Base-by-base conservation (phyloP, 139 green algal species). In the Deuterostichococcus epilithicus region DNA sequence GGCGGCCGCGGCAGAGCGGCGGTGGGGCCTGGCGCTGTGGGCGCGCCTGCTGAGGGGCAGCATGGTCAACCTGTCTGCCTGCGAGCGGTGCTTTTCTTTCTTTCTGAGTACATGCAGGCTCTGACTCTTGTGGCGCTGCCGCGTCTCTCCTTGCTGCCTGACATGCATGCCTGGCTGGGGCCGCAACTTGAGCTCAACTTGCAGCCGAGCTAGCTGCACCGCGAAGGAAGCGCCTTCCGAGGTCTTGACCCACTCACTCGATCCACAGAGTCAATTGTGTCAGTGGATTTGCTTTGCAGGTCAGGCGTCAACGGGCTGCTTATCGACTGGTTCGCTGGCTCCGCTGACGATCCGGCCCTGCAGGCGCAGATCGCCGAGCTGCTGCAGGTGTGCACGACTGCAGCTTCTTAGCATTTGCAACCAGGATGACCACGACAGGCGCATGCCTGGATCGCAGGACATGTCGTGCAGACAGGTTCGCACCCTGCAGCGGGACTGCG, bases 21-120 rank as follows among this genome's bases (percentile, higher is more conserved):
- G 78, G 3, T 79, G 76, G 69, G 79, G 78, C 33, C 84, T 88
- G n/a, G 72, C 66, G 0, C 44, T 68, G 6, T 78, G 76, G 58
- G 23, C 34, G 18, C 59, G 74, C 70, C 76, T 88, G 42, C 65
- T 86, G 70, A 42, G 68, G 1, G 73, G 76, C 69, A 83, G 68
- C 74, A 78, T 76, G 42, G 77, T 68, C 34, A 88, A 88, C 60
- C 66, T 86, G 32, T 77, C 74, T 3, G 84, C 84, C 0, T 80
- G 75, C 47, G 77, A 86, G 20, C 33, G 66, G 79, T 83, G 38
- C 1, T 47, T 37, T 28, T 32, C 5, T 34, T 6, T 42, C n/a
- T 44, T 32, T 39, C 5, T 5, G 23, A 44, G 5, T 4, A 18
- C 67, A 72, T 15, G 25, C 30, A 15, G 18, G 18, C 18, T 70